Base-by-base conservation (phyloP, 2,329 filamentous ascomycete genomes). In the Knufia fluminis region DNA sequence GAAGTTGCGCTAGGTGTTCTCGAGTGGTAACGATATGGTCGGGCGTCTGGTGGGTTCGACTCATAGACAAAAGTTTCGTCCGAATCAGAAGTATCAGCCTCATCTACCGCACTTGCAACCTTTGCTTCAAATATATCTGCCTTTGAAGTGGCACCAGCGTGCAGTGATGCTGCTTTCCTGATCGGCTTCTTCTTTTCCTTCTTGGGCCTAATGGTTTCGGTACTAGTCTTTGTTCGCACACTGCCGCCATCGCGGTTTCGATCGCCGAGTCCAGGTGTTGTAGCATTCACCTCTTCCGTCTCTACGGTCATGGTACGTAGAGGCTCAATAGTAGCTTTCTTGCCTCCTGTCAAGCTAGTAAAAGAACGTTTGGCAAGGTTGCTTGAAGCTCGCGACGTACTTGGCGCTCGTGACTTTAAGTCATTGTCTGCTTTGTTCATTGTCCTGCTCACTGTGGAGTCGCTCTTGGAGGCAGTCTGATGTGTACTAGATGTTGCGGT, bases 41-140 rank as follows among this genome's bases (percentile, higher is more conserved):
- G 71, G 20, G 74, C 71, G 57, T 82, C 80, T 12, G 77, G 76
- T 8, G 91, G 92, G 62, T 98, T 98, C 22, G 92, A 97, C 67
- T 98, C 92, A 69, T 98, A 98, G 14, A 98, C 92, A 66, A 97
- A 98, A 0, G 92, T 97, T 68, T 97, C 92, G 61, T 96, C 92
- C 1, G 91, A 97, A 65, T 98, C 92, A 4, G 91, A 96, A 10
- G 91, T 94, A 66, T 96, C 86, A 39, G 88, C 89, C 66, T 97
- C 90, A 64, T 97, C 91, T 46, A 98, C 89, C 7, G 91, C 91
- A 65, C 83, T 96, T 45, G 91, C 91, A 58, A 98, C 89, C 64
- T 94, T 94, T 58, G 90, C 89, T 71, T 97, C 92, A 65, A 98
- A 98, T 46, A 97, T 89, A 68, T 98, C 92, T 63, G 92, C 91